Percentiles rank a stretch among this genome's conserved stretches.
phyloP scores from a whole-genome alignment of 257 asterid genomes.

The Anisodus acutangulus region DNA sequence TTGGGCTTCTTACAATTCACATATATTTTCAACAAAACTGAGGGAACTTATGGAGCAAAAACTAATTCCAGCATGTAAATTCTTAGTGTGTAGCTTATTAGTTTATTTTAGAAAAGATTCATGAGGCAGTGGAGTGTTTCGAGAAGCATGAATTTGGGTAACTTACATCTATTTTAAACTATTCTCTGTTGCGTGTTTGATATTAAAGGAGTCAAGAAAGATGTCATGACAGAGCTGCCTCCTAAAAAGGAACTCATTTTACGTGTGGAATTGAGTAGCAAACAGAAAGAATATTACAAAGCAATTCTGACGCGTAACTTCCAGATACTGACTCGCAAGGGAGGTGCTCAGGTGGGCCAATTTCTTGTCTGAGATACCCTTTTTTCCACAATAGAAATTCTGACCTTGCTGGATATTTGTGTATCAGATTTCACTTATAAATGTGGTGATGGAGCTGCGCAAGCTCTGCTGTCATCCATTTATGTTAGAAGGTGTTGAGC shows the following conservation, averaged over 20 bases:
- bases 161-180: neutral
- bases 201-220: constrained; percentile 90
- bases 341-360: constrained; percentile 87
- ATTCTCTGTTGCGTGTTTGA: constrained; percentile 29
- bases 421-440: constrained; percentile 83
- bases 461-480: constrained; percentile 97
- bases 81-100: neutral
- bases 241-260: constrained; percentile 95
- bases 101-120: neutral
- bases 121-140: neutral
- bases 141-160: constrained; percentile 8
- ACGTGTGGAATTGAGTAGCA: constrained; percentile 93
- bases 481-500: constrained; percentile 99
- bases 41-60: constrained; percentile 13
- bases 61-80: neutral
- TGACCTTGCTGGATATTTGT: constrained; percentile 36
- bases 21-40: neutral
- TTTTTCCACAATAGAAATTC: constrained; percentile 28
- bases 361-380: constrained; percentile 32
- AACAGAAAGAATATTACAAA: constrained; percentile 94
- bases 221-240: constrained; percentile 92
- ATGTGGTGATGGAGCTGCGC: constrained; percentile 99
- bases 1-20: constrained; percentile 16
- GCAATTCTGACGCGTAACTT: constrained; percentile 96
- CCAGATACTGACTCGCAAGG: constrained; percentile 92